Conservation (phyloP, 805 yeast species). For the Monosporozyma yasuniensis region DNA sequence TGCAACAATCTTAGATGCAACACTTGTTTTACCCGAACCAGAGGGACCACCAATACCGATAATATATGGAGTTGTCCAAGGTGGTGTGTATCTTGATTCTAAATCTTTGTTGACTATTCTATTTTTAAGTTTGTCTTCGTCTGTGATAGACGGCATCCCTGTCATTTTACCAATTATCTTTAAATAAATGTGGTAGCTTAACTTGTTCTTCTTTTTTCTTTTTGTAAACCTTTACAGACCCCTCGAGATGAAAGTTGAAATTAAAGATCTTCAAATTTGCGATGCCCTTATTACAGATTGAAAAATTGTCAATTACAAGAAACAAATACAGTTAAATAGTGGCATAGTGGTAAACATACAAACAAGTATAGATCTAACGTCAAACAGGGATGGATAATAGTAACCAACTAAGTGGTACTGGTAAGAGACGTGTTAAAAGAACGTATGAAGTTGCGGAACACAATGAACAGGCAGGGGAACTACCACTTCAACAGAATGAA, state of each 20-base stretch:
- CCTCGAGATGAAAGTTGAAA: not conserved
- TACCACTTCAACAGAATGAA: not conserved
- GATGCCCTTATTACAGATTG: conserved; percentile 1
- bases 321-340: not conserved
- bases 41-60: conserved; percentile 82
- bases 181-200: too few species aligned
- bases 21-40: conserved; percentile 91
- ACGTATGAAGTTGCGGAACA: not conserved
- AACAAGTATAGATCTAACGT: not conserved
- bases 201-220: not conserved
- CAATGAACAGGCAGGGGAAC: not conserved
- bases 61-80: conserved; percentile 82
- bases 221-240: too few species aligned
- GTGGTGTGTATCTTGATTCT: conserved; percentile 47
- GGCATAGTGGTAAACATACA: not conserved
- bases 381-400: not conserved
- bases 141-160: not conserved
- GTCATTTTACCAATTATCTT: not conserved
- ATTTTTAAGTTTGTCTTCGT: not conserved
- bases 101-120: not conserved
- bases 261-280: conserved; percentile 1
- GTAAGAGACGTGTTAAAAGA: conserved; percentile 3
- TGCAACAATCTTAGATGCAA: conserved; percentile 73
- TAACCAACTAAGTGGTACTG: not conserved
- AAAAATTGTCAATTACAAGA: not conserved